A percentile compares a stretch with the other conserved stretches of the same genome.
Evolutionary conservation across 2,329 filamentous ascomycete species (phyloP).

Genomic region (Pseudocercospora vitis): DNA sequence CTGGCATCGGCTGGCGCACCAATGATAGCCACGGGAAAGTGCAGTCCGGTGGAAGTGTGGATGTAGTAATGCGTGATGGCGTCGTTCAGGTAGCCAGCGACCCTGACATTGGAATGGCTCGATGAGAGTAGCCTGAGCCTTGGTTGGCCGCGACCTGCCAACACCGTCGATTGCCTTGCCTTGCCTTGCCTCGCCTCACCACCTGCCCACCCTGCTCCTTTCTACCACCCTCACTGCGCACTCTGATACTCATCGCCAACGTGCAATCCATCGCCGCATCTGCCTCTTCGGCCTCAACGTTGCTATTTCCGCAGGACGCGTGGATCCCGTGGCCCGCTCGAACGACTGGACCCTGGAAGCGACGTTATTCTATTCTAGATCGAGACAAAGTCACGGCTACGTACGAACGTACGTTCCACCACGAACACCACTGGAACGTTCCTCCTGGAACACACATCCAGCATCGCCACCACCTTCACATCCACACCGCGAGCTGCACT

Average conservation of each 20-base stretch:
- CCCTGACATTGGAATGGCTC: not conserved
- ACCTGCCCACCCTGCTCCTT: not conserved
- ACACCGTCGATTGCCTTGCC: not conserved
- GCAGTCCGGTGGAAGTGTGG: slow-evolving; percentile 3
- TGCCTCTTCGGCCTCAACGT: too few species aligned
- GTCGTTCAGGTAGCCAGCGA: not conserved
- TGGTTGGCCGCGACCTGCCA: not conserved
- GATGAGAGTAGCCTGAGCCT: too few species aligned
- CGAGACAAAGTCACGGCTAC: not conserved
- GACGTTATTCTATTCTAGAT: slow-evolving; percentile 7
- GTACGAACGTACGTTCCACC: not conserved
- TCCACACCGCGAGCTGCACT: not conserved
- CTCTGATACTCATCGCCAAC: not conserved
- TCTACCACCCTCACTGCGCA: not conserved
- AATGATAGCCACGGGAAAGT: not conserved
- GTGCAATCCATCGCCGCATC: too few species aligned
- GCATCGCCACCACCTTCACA: not conserved
- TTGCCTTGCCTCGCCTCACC: not conserved
- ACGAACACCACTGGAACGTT: not conserved
- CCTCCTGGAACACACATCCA: not conserved
- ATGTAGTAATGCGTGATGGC: not conserved
- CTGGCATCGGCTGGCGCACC: not conserved
- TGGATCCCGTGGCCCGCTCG: not conserved
- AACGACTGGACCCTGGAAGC: not conserved
- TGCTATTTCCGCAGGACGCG: slow-evolving; percentile 6